Evolutionary conservation across 306 rosid genomes (phyloP), one percentile per base, ranked within the genome.

Genomic region (Cucurbita argyrosperma): DNA sequence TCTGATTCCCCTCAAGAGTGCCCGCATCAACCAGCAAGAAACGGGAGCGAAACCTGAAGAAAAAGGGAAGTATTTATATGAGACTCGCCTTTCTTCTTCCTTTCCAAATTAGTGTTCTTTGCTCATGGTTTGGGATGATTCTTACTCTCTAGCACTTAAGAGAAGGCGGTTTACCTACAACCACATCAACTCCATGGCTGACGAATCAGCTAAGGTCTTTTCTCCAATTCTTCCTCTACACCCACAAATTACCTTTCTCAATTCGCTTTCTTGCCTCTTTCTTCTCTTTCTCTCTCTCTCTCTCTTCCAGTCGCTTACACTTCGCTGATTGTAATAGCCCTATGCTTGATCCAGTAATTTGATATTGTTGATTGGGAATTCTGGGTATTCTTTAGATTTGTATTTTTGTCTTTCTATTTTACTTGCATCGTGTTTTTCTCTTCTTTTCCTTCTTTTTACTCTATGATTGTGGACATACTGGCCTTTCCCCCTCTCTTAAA

Each of bases 91-190:
- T 8, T 67, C 55, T 45, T 21, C 74, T 63, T 57, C 37, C 21
- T 40, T 55, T 74, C 57, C 19, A 6, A 47, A n/a, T 66, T 39
- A 10, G 8, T 39, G 51, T 42, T 40, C 26, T 46, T 62, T 71
- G 75, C 85, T 83, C 75, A 88, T 89, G 97, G 59, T 83, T 80
- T n/a, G 77, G 74, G 90, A 81, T 84, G 53, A 72, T 79, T 79
- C 79, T 30, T 69, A 56, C 16, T 80, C 85, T 74, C 54, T 69
- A 64, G 66, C 75, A 62, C 62, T 80, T 52, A 92, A 92, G 73
- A 70, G 90, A 78, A 89, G 94, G 78, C 86, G 81, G 76, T 46
- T 88, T 81, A 65, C 77, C 37, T 71, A 51, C 80, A 7, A 46
- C 80, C 5, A 53, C 81, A 7, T 72, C 77, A 79, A 76, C 84